Evolutionary conservation across 2,329 filamentous ascomycete genomes (phyloP).

Genomic region (Cytospora piceicola): DNA sequence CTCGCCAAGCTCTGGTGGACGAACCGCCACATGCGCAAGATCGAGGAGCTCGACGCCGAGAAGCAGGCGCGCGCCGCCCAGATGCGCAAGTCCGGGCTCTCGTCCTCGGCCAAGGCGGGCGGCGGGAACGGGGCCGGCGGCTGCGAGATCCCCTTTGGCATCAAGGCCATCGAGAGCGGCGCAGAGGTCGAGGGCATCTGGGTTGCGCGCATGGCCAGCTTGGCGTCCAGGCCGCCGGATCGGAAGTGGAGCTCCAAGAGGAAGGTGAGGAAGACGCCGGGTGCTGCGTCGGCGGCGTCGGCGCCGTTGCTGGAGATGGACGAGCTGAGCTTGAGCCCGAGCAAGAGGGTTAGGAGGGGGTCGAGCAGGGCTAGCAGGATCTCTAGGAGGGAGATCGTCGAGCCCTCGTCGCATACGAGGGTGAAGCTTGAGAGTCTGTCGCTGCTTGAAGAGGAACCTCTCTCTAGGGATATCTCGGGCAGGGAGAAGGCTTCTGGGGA

Average conservation of each 20-base stretch:
- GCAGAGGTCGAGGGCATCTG: conserved; percentile 85
- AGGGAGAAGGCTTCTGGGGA: not conserved
- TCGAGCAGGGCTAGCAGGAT: conserved; percentile 20
- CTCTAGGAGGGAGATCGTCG: conserved; percentile 24
- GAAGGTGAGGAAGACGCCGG: conserved; percentile 25
- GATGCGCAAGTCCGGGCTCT: conserved; percentile 61
- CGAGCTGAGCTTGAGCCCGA: not conserved
- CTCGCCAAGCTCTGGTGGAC: conserved; percentile 69
- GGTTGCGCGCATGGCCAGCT: conserved; percentile 61
- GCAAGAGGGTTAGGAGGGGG: conserved; percentile 10
- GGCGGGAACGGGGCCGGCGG: conserved; percentile 32
- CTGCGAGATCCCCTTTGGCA: conserved; percentile 79
- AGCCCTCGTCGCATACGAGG: conserved; percentile 18
- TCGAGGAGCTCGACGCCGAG: conserved; percentile 69
- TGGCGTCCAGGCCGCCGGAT: conserved; percentile 32
- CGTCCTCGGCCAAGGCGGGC: conserved; percentile 38
- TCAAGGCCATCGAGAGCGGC: conserved; percentile 81
- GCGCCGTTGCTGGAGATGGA: conserved; percentile 11
- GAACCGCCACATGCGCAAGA: conserved; percentile 58
- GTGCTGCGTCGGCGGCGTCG: conserved; percentile 2
- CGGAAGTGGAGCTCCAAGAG: conserved; percentile 29
- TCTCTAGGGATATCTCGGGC: not conserved
- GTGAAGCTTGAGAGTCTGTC: conserved; percentile 21
- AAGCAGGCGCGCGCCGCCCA: conserved; percentile 59
- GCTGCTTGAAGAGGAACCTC: conserved; percentile 9